phyloP scores from a whole-genome alignment of 2,329 filamentous ascomycete genomes.

The Dothideomycetes sp. region DNA sequence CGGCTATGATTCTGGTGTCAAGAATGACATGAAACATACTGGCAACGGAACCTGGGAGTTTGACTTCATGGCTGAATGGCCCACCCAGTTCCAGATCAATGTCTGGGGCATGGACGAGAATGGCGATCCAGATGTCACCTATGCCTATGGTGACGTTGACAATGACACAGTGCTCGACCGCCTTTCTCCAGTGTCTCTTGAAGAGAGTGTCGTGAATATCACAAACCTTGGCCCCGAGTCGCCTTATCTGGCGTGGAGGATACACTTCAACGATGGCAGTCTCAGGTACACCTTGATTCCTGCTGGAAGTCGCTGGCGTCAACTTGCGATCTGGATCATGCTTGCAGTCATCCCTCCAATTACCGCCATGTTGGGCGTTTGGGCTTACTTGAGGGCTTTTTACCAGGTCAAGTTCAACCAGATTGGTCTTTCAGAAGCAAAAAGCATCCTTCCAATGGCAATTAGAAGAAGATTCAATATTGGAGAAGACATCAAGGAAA shows the following conservation, averaged over 20 bases:
- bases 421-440: conserved; percentile 42
- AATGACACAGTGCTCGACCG: conserved; percentile 50
- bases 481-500: conserved; percentile 16
- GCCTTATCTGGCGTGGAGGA: conserved; percentile 44
- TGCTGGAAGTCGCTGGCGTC: conserved; percentile 41
- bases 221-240: conserved; percentile 40
- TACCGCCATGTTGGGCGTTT: conserved; percentile 40
- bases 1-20: conserved; percentile 51
- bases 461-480: conserved; percentile 22
- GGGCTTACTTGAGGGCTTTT: conserved; percentile 49
- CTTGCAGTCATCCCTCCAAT: conserved; percentile 43
- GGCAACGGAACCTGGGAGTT: conserved; percentile 45
- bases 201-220: conserved; percentile 47
- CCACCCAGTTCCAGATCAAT: conserved; percentile 50
- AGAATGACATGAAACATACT: conserved; percentile 40
- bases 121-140: conserved; percentile 50
- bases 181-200: conserved; percentile 48
- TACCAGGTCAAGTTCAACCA: conserved; percentile 55
- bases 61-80: conserved; percentile 54
- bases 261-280: conserved; percentile 45
- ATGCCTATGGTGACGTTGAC: conserved; percentile 53
- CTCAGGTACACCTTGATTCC: conserved; percentile 42
- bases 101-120: conserved; percentile 57
- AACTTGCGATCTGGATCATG: conserved; percentile 45
- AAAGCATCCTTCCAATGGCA: conserved; percentile 24